These are phyloP conservation scores for Flaveria bidentis DNA, from an alignment of 129 eudicot species.

Conservation along the genomic window DNA sequence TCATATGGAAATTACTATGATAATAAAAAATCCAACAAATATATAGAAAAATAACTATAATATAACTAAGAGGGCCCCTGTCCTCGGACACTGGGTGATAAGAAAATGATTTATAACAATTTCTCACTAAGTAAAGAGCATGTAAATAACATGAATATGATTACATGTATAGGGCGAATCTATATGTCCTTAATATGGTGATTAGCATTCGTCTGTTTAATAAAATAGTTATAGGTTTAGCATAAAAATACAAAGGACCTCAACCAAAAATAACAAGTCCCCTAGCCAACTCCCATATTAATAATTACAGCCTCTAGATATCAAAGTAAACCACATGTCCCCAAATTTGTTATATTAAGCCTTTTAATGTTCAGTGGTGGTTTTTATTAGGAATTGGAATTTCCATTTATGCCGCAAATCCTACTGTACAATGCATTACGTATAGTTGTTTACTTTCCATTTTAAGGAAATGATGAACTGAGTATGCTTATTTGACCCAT, in stretches of 20 bases:
- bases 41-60: too few species aligned
- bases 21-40: too few species aligned
- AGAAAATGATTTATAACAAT: neutral
- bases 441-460: neutral
- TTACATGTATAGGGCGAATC: neutral
- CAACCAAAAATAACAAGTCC: too few species aligned
- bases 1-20: too few species aligned
- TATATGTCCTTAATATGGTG: neutral
- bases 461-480: neutral
- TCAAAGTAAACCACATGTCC: neutral
- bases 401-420: neutral
- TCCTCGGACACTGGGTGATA: too few species aligned
- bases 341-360: neutral
- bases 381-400: neutral
- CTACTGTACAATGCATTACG: neutral
- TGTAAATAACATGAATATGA: slow-evolving; percentile 13
- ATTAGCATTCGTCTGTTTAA: neutral
- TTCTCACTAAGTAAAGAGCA: slow-evolving; percentile 17
- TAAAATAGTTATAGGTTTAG: too few species aligned
- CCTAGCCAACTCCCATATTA: neutral
- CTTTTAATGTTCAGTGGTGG: neutral
- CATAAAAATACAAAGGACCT: too few species aligned
- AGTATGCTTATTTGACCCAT: neutral
- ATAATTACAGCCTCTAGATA: neutral
- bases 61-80: too few species aligned